Evolutionary conservation across 2,329 filamentous ascomycete species (phyloP).

Genomic region (Aspergillus sclerotialis): DNA sequence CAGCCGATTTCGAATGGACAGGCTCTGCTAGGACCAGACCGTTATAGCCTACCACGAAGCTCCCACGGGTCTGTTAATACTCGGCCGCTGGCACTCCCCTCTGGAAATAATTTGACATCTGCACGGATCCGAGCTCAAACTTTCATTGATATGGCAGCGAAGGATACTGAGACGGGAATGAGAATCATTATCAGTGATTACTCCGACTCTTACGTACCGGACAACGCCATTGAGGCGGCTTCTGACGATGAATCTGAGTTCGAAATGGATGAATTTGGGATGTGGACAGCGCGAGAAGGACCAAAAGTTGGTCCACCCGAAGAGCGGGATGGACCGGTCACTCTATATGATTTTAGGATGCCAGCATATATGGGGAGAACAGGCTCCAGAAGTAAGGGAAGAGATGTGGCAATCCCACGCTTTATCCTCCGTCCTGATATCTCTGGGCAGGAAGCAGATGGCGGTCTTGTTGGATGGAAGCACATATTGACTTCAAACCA

Average conservation of each 20-base stretch:
- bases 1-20: conserved; percentile 31
- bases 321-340: conserved; percentile 24
- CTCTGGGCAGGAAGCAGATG: conserved; percentile 34
- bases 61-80: conserved; percentile 36
- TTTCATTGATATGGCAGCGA: conserved; percentile 37
- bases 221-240: conserved; percentile 21
- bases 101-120: conserved; percentile 37
- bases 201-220: conserved; percentile 31
- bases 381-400: conserved; percentile 15
- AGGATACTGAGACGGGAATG: conserved; percentile 35
- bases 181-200: conserved; percentile 35
- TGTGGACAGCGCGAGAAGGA: conserved; percentile 18
- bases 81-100: conserved; percentile 33
- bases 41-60: conserved; percentile 35
- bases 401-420: conserved; percentile 27
- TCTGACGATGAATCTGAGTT: conserved; percentile 25
- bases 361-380: conserved; percentile 36
- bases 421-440: conserved; percentile 39
- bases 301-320: conserved; percentile 14
- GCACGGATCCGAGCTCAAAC: conserved; percentile 40
- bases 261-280: conserved; percentile 27
- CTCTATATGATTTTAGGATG: conserved; percentile 35
- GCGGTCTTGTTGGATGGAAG: conserved; percentile 39
- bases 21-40: conserved; percentile 33
- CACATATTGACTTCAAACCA: conserved; percentile 36